Percentiles rank a stretch among this genome's conserved stretches.
Conservation (phyloP, 768 basidiomycete genomes). For the Pulveroboletus sp. region DNA sequence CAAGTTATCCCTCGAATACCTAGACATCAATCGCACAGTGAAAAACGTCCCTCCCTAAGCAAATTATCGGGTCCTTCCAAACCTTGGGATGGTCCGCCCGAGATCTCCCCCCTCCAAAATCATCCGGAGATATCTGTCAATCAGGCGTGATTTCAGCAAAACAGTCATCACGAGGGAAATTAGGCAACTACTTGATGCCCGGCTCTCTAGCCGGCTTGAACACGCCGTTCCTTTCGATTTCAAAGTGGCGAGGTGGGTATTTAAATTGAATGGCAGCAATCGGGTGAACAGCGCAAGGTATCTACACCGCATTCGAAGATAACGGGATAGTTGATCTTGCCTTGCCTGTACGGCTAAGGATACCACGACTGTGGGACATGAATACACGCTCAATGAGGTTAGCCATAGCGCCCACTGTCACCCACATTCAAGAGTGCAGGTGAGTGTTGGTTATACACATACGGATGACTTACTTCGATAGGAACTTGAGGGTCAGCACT, state of each 20-base stretch:
- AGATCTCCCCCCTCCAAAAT: constrained; percentile 30
- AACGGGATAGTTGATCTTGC: constrained; percentile 45
- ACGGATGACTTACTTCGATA: constrained; percentile 37
- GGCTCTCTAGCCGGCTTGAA: constrained; percentile 44
- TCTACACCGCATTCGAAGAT: constrained; percentile 47
- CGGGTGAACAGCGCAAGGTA: constrained; percentile 46
- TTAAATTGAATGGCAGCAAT: constrained; percentile 48
- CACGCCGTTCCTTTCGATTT: constrained; percentile 43
- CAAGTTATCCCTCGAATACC: no score
- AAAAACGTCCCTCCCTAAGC: no score
- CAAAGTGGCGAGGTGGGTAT: constrained; percentile 46
- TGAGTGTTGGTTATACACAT: background rate
- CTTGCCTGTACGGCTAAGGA: constrained; percentile 23
- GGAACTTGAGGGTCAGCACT: constrained; percentile 41
- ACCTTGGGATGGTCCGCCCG: constrained; percentile 22
- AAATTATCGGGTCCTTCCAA: background rate
- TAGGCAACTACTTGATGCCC: constrained; percentile 46
- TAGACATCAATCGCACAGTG: no score
- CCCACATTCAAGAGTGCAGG: constrained; percentile 11
- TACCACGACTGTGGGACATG: no score
- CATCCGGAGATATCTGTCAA: constrained; percentile 29
- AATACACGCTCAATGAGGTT: constrained; percentile 53
- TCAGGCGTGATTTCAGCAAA: background rate
- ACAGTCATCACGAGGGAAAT: background rate
- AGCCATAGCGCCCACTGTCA: constrained; percentile 46